Evolutionary conservation across 306 rosid genomes (phyloP).

Genomic region (Gynostemma pentaphyllum): DNA sequence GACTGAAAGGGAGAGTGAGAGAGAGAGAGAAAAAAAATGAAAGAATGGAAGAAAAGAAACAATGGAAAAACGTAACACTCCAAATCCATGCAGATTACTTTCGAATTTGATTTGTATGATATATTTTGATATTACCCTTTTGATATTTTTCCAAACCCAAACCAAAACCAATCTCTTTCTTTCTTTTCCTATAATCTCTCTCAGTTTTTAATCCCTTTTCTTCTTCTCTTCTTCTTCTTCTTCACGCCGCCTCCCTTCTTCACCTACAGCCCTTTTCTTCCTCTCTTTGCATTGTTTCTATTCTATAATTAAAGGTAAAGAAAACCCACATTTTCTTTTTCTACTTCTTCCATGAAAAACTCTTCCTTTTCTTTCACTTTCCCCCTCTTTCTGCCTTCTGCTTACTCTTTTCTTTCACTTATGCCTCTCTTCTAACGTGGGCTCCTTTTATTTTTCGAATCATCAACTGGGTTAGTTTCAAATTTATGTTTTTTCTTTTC

Average conservation of each 20-base stretch:
- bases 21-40: background rate
- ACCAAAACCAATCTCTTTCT: background rate
- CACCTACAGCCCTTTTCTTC: slow-evolving; percentile 6
- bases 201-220: background rate
- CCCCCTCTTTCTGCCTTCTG: background rate
- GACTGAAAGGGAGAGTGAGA: too few relatives aligned
- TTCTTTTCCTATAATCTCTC: slow-evolving; percentile 8
- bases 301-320: background rate
- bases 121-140: background rate
- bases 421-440: slow-evolving; percentile 6
- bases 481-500: background rate
- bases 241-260: slow-evolving; percentile 37
- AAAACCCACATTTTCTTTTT: slow-evolving; percentile 1
- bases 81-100: slow-evolving; percentile 11
- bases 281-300: background rate
- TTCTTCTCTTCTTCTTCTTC: slow-evolving; percentile 22
- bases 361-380: background rate
- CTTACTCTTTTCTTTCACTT: slow-evolving; percentile 4
- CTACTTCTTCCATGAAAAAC: slow-evolving; percentile 1
- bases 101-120: too few relatives aligned
- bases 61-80: slow-evolving; percentile 11
- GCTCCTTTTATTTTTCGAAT: background rate
- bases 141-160: slow-evolving; percentile 11
- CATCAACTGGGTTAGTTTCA: background rate
- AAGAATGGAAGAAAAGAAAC: background rate